phyloP scores from a whole-genome alignment of 768 basidiomycete species.

The Leccinum truebloodii region DNA sequence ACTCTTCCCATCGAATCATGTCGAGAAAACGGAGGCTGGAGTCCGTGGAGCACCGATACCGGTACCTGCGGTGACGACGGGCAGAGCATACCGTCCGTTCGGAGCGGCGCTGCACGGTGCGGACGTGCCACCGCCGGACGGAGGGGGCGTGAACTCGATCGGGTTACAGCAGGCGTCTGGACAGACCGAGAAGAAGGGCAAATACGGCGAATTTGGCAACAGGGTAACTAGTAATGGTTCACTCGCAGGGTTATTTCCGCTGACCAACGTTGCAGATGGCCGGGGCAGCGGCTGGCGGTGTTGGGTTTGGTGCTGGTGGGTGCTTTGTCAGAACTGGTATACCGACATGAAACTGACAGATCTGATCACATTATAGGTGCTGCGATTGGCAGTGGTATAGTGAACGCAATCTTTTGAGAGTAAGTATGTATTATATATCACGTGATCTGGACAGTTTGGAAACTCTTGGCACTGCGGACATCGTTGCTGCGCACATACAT shows the following conservation, averaged over 20 bases:
- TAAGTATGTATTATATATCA: conserved; percentile 14
- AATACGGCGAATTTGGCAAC: conserved; percentile 55
- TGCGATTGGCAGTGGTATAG: conserved; percentile 52
- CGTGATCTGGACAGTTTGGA: conserved; percentile 17
- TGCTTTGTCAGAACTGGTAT: background rate
- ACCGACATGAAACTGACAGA: background rate
- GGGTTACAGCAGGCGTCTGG: conserved; percentile 31
- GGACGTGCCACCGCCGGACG: conserved; percentile 33
- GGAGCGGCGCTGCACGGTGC: conserved; percentile 38
- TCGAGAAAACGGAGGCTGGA: conserved; percentile 51
- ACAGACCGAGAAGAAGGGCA: conserved; percentile 52
- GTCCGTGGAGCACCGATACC: background rate
- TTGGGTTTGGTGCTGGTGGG: conserved; percentile 75
- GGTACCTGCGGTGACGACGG: background rate
- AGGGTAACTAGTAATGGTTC: conserved; percentile 43
- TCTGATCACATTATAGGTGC: conserved; percentile 37
- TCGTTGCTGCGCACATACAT: background rate
- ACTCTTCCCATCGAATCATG: conserved; percentile 77
- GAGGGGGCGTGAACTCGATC: conserved; percentile 30
- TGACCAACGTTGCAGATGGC: conserved; percentile 44
- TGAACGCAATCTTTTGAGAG: conserved; percentile 47
- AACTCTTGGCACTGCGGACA: background rate
- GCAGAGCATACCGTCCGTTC: conserved; percentile 37
- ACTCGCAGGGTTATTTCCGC: conserved; percentile 14
- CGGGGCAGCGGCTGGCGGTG: conserved; percentile 65